phyloP scores from a whole-genome alignment of 2,329 filamentous ascomycete species.

The Thelonectria discophora region DNA sequence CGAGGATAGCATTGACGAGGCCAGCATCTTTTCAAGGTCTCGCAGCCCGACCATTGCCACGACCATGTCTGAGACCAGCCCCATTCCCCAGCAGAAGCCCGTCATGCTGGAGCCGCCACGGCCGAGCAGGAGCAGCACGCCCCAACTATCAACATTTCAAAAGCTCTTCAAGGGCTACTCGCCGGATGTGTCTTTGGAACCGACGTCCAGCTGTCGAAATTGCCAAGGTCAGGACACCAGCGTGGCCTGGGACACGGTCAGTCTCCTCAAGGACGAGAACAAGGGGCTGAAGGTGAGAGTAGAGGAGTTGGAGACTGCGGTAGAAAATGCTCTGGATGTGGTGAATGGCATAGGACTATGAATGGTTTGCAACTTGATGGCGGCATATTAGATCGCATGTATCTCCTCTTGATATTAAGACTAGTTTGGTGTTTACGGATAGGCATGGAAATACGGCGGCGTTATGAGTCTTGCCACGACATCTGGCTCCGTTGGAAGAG shows the following conservation, averaged over 20 bases:
- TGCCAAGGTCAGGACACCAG: slow-evolving; percentile 67
- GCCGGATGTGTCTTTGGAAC: slow-evolving; percentile 42
- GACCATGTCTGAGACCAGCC: slow-evolving; percentile 46
- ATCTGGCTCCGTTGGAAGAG: slow-evolving; percentile 31
- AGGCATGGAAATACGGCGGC: slow-evolving; percentile 29
- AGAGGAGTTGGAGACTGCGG: slow-evolving; percentile 64
- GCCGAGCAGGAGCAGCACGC: slow-evolving; percentile 45
- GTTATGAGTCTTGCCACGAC: slow-evolving; percentile 40
- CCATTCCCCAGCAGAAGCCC: slow-evolving; percentile 36
- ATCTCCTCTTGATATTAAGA: slow-evolving; percentile 12
- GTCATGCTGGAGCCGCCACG: slow-evolving; percentile 39
- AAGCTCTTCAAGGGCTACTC: slow-evolving; percentile 55
- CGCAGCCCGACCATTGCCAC: slow-evolving; percentile 64
- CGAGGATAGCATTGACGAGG: slow-evolving; percentile 59
- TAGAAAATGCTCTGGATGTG: slow-evolving; percentile 68
- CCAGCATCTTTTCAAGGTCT: slow-evolving; percentile 69
- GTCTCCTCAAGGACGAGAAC: slow-evolving; percentile 69
- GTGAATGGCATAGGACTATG: slow-evolving; percentile 64
- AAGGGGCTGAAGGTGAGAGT: slow-evolving; percentile 67
- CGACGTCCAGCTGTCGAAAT: slow-evolving; percentile 56
- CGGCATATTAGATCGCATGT: not conserved
- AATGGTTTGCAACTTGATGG: slow-evolving; percentile 20
- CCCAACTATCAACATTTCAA: slow-evolving; percentile 50
- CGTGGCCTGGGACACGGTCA: slow-evolving; percentile 72
- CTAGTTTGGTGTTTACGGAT: slow-evolving; percentile 32